Evolutionary conservation across 1,139 yeast genomes (phyloP).

Genomic region (Sugiyamaella novakii): DNA sequence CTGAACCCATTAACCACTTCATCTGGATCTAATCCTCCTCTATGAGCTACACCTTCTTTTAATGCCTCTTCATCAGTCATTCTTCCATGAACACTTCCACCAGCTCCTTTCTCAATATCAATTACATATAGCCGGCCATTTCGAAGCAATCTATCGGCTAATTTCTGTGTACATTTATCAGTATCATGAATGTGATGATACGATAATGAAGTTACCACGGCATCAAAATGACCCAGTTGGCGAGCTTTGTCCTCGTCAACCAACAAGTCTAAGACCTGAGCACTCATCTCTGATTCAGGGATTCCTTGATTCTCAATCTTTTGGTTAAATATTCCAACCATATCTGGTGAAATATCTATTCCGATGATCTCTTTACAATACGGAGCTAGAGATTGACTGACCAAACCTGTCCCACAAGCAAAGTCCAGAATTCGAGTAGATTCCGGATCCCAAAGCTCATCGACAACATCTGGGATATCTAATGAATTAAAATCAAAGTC

Average conservation of each 20-base stretch:
- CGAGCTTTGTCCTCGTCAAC: slow-evolving; percentile 21
- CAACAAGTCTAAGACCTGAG: slow-evolving; percentile 27
- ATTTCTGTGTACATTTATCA: slow-evolving; percentile 27
- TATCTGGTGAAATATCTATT: slow-evolving; percentile 36
- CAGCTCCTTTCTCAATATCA: slow-evolving; percentile 29
- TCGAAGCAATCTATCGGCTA: slow-evolving; percentile 28
- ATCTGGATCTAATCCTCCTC: slow-evolving; percentile 27
- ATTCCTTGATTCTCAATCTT: slow-evolving; percentile 34
- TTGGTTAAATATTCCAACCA: slow-evolving; percentile 35
- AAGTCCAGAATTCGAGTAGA: slow-evolving; percentile 37
- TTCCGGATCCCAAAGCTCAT: slow-evolving; percentile 27
- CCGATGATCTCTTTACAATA: slow-evolving; percentile 35
- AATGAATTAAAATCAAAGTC: slow-evolving; percentile 18
- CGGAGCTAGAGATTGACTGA: slow-evolving; percentile 36
- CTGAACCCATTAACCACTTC: slow-evolving; percentile 25
- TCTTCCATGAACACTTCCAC: slow-evolving; percentile 23
- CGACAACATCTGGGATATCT: slow-evolving; percentile 16
- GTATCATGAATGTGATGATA: slow-evolving; percentile 39
- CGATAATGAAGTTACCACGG: slow-evolving; percentile 35
- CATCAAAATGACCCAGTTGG: slow-evolving; percentile 31
- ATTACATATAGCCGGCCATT: slow-evolving; percentile 36
- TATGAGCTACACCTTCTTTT: slow-evolving; percentile 29
- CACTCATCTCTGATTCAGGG: slow-evolving; percentile 29
- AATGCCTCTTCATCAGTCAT: slow-evolving; percentile 26
- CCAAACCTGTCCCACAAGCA: slow-evolving; percentile 40